These are phyloP conservation scores for Lepidium campestre DNA, from an alignment of 441 rosid species.

Conservation along the genomic window DNA sequence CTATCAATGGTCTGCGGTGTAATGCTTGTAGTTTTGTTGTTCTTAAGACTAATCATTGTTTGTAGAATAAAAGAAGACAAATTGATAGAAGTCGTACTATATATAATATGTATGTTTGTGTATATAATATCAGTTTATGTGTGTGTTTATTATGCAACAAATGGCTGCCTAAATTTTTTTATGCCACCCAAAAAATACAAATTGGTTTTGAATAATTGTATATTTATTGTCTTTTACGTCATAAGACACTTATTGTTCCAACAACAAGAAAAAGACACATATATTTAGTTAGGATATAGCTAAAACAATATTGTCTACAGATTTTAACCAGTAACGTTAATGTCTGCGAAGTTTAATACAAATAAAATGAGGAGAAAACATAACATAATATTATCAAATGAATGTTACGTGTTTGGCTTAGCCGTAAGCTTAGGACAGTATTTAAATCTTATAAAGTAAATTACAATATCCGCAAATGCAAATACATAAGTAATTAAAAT, in stretches of 20 bases:
- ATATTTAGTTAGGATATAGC: too few species aligned
- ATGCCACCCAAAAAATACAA: neutral
- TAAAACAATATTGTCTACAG: too few species aligned
- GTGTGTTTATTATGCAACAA: conserved; percentile 2
- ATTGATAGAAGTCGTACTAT: conserved; percentile 7
- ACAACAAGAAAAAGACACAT: neutral
- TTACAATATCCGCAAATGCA: neutral
- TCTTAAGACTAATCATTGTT: conserved; percentile 21
- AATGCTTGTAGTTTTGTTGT: conserved; percentile 15
- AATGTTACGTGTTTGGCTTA: neutral
- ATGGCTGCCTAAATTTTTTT: neutral
- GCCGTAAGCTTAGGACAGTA: neutral
- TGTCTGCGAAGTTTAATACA: too few species aligned
- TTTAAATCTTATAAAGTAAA: neutral
- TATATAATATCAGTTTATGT: neutral
- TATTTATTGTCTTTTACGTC: neutral
- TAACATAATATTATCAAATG: neutral
- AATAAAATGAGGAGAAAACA: neutral
- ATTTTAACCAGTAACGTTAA: too few species aligned
- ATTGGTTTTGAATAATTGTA: neutral
- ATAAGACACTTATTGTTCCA: neutral
- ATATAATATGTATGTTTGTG: neutral
- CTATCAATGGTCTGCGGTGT: conserved; percentile 16
- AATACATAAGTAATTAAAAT: neutral
- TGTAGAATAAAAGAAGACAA: conserved; percentile 1